Evolutionary conservation across 2,329 filamentous ascomycete species (phyloP).

Genomic region (Ophiostoma novo-ulmi): DNA sequence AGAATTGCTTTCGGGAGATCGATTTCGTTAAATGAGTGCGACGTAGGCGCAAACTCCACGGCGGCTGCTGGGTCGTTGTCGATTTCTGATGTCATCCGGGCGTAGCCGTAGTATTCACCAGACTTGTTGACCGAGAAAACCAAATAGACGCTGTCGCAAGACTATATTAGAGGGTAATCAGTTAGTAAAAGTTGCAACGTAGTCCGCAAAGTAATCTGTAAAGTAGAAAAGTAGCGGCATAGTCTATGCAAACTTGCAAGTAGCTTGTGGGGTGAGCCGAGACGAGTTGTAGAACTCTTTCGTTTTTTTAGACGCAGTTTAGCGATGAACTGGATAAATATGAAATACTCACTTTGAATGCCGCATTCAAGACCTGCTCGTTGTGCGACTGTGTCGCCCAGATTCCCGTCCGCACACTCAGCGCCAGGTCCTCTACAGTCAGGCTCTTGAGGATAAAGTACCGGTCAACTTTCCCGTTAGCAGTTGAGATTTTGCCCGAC

Average conservation of each 20-base stretch:
- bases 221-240: background rate
- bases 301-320: background rate
- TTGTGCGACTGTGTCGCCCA: conserved; percentile 97
- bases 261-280: background rate
- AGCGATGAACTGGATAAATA: background rate
- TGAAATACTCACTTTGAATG: conserved; percentile 61
- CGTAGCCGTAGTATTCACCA: conserved; percentile 93
- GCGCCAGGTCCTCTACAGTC: conserved; percentile 81
- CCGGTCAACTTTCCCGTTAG: conserved; percentile 52
- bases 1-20: conserved; percentile 74
- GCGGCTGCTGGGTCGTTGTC: conserved; percentile 67
- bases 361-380: conserved; percentile 73
- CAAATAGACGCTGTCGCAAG: conserved; percentile 77
- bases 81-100: conserved; percentile 81
- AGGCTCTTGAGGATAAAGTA: conserved; percentile 93
- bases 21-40: conserved; percentile 52
- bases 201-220: background rate
- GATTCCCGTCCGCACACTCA: conserved; percentile 78
- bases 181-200: background rate
- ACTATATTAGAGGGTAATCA: conserved; percentile 42
- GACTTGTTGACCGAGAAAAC: conserved; percentile 97
- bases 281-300: background rate
- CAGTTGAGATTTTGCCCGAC: conserved; percentile 25
- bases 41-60: conserved; percentile 63
- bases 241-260: background rate